Base-by-base conservation (phyloP, 176 grass and related monocot species). In the Triticum urartu region DNA sequence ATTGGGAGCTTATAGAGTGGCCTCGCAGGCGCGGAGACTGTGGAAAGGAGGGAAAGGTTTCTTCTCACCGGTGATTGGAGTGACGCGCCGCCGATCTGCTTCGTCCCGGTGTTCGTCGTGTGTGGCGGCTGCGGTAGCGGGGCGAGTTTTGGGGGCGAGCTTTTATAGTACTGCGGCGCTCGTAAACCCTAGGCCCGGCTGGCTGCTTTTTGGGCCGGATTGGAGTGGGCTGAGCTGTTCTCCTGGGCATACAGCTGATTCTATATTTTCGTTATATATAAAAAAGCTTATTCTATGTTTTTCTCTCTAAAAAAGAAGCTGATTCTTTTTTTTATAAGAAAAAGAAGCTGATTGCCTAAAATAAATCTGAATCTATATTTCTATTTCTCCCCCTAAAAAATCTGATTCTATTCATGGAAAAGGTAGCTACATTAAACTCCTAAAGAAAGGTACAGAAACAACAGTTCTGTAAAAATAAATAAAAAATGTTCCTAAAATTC, bases 101-200 rank as follows among this genome's bases (percentile, higher is more conserved):
- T 74, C 56, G 12, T 39, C 77, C 71, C 24, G 34, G 34, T 2
- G 36, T 21, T 83, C 72, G 52, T 83, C 72, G 54, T 21, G 50
- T 74, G 21, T 70, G 65, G 13, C 35, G 52, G 80, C 64, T 70
- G 73, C 81, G 80, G 73, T 26, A 60, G 22, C 64, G 22, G 50
- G 64, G 28, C 9, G 73, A 71, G 36, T 5, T 71, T 83, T 77
- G 64, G 72, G 68, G 9, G 36, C 8, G 13, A 12, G 1, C 0
- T 24, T 70, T 88, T 83, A 88, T 88, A 78, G 25, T 15, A 9
- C 9, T 12, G 52, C 9, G 76, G 43, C 25, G 58, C 32, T 43
- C 22, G 26, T 80, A 81, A 89, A 89, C 88, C 82, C 88, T 89
- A 89, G 62, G 69, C 35, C 77, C 13, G 14, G 9, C 35, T 26